A percentile compares a stretch with the other conserved stretches of the same genome.
phyloP scores from a whole-genome alignment of 2,329 filamentous ascomycete species.

The Sporothrix euskadiensis region DNA sequence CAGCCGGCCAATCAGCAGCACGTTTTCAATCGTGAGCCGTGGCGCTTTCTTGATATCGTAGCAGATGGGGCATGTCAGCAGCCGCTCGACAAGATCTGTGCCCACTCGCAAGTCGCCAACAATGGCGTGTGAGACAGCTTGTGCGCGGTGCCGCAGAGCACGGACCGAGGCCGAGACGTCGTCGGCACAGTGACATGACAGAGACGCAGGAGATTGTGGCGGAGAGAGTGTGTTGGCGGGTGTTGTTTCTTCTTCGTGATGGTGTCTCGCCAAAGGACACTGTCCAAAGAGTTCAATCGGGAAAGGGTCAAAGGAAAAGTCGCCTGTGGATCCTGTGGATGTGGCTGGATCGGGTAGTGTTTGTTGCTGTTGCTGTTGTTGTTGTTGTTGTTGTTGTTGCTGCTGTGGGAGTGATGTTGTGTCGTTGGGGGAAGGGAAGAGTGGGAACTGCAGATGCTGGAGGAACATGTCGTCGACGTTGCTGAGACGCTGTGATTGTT shows the following conservation, averaged over 20 bases:
- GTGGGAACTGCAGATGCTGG: neutral
- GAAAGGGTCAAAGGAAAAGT: constrained; percentile 17
- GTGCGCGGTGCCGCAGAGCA: neutral
- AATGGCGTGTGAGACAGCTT: constrained; percentile 19
- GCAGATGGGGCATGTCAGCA: constrained; percentile 22
- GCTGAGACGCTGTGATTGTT: neutral
- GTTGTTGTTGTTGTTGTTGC: neutral
- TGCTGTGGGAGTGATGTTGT: neutral
- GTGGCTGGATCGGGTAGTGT: neutral
- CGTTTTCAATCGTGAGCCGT: constrained; percentile 26
- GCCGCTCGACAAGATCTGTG: constrained; percentile 9
- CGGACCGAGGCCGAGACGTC: constrained; percentile 4
- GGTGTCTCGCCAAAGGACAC: neutral
- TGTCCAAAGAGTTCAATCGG: constrained; percentile 23
- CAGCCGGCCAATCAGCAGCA: constrained; percentile 24
- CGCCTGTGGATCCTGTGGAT: neutral
- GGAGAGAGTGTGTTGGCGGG: neutral
- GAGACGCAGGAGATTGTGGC: neutral
- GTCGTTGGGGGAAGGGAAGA: neutral
- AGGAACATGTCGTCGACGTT: constrained; percentile 1
- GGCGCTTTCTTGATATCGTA: constrained; percentile 24
- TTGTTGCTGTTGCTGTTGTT: neutral
- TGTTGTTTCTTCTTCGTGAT: neutral
- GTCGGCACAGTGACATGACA: constrained; percentile 17
- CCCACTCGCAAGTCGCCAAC: constrained; percentile 23